Base-by-base conservation (phyloP, 805 yeast genomes). In the Lachancea sp. region DNA sequence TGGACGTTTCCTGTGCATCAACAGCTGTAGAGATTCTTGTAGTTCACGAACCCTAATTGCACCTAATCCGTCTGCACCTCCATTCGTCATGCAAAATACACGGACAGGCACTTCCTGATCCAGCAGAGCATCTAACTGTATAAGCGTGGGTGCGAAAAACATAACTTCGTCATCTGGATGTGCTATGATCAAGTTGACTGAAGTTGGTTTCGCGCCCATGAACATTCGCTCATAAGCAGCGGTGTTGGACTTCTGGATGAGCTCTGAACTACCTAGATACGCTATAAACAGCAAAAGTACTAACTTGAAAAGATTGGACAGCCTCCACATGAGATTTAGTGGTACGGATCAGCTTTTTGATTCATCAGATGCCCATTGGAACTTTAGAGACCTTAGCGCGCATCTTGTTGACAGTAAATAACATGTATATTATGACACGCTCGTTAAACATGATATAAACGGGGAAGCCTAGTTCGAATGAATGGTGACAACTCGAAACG, bases 141-240 rank as follows among this genome's bases (percentile, higher is more conserved):
- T 37, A 17, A 63, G 40, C 10, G 61, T 71, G 0, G 99, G 99
- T 1, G 88, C 79, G 57, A 93, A 93, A 65, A 93, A 93, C 99
- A 93, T 93, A 42, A 88, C 90, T 65, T 93, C 99, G 63, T 93
- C 99, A 64, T 93, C 99, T 0, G 99, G 99, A 64, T 93, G 99
- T 0, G 96, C 96, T 34, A 89, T 81, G 11, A 91, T 67, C 38
- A 82, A 67, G 52, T 71, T 74, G 1, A 78, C 67, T 2, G 49
- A 41, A 6, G 46, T 37, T 3, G 42, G 42, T 10, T 5, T 36
- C 8, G 16, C 12, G 6, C 15, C 32, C 6, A 25, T n/a, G 17
- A 48, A 25, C 34, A 41, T 7, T 10, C 38, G 37, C 1, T 18
- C 11, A 19, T 31, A 44, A 5, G 34, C 41, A 30, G 33, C 22